Evolutionary conservation across 2,329 filamentous ascomycete genomes (phyloP).

Genomic region (Trichoderma sp.): DNA sequence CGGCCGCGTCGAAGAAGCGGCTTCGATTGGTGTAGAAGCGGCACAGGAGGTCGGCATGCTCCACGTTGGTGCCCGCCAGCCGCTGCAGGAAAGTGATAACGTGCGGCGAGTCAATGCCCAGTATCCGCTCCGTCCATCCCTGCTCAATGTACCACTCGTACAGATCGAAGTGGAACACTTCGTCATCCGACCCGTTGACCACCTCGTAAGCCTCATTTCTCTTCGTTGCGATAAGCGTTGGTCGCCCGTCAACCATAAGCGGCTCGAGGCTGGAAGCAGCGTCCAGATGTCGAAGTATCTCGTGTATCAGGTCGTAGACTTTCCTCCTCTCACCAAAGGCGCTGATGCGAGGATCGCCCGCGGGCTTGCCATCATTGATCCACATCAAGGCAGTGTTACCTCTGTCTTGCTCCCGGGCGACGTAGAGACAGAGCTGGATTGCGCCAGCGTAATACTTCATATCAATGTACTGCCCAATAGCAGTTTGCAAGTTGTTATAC

Average conservation of each 20-base stretch:
- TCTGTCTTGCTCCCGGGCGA: conserved; percentile 81
- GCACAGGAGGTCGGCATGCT: conserved; percentile 88
- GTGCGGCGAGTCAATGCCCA: conserved; percentile 80
- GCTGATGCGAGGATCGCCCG: conserved; percentile 64
- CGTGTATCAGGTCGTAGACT: conserved; percentile 86
- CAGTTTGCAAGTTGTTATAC: conserved; percentile 73
- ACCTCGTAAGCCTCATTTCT: conserved; percentile 86
- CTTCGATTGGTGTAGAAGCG: conserved; percentile 84
- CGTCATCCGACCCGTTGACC: conserved; percentile 82
- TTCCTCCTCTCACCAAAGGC: conserved; percentile 69
- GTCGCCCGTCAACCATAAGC: conserved; percentile 73
- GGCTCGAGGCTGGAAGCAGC: conserved; percentile 65
- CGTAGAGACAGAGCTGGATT: conserved; percentile 79
- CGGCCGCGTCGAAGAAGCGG: conserved; percentile 81
- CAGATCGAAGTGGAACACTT: conserved; percentile 93
- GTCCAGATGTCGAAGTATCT: conserved; percentile 77
- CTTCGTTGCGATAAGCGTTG: conserved; percentile 73
- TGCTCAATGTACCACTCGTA: conserved; percentile 95
- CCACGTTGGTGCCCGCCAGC: conserved; percentile 67
- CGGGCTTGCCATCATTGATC: conserved; percentile 79
- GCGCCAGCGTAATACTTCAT: conserved; percentile 92
- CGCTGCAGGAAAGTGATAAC: conserved; percentile 83
- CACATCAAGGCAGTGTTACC: conserved; percentile 82
- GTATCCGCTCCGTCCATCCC: conserved; percentile 79
- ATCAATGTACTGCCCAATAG: conserved; percentile 73